A percentile compares a stretch with the other conserved stretches of the same genome.
phyloP scores from a whole-genome alignment of 2,329 filamentous ascomycete species.

The Aspergillus puulaauensis region DNA sequence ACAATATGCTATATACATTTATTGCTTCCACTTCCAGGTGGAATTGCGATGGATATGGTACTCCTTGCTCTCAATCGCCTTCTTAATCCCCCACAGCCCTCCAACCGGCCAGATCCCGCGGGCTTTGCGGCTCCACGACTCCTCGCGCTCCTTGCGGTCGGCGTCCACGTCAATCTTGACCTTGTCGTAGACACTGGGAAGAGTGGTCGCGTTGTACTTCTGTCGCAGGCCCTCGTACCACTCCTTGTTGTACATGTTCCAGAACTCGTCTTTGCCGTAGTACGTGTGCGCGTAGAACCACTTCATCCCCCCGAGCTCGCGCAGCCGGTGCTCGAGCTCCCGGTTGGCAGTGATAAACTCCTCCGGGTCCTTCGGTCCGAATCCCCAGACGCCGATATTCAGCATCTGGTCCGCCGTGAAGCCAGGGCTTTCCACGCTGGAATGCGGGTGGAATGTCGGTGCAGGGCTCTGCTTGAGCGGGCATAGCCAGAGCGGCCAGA shows the following conservation, averaged over 20 bases:
- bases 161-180: constrained; percentile 17
- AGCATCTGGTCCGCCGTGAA: constrained; percentile 35
- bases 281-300: constrained; percentile 87
- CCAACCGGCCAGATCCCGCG: constrained; percentile 15
- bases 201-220: constrained; percentile 37
- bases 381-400: constrained; percentile 75
- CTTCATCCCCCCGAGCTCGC: constrained; percentile 72
- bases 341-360: constrained; percentile 69
- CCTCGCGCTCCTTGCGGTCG: constrained; percentile 8
- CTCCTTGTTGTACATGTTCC: constrained; percentile 41
- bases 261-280: constrained; percentile 62
- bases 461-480: constrained; percentile 47
- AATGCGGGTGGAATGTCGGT: constrained; percentile 16
- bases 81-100: constrained; percentile 17
- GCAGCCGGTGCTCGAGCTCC: constrained; percentile 67
- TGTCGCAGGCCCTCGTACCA: constrained; percentile 38
- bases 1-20: constrained; percentile 4
- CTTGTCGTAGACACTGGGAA: constrained; percentile 24
- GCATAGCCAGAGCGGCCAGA: constrained; percentile 62
- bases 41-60: constrained; percentile 19
- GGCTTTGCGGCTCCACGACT: constrained; percentile 16
- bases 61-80: constrained; percentile 19
- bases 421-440: constrained; percentile 26
- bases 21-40: constrained; percentile 17
- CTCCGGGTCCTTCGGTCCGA: constrained; percentile 56